These are phyloP conservation scores for Yamadazyma oceani DNA, from an alignment of 1,139 yeast species.

Conservation along the genomic window DNA sequence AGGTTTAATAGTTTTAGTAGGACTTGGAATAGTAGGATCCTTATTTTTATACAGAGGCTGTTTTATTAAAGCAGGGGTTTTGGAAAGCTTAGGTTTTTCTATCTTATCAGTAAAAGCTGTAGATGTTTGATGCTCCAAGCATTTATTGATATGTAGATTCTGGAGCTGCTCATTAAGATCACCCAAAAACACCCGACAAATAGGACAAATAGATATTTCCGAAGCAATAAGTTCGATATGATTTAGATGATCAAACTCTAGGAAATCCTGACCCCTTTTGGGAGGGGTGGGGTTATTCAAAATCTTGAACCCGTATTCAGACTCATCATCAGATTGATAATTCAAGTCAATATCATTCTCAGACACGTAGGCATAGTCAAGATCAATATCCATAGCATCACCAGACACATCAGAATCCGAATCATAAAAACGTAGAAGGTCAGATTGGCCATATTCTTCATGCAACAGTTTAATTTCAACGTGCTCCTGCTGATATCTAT, in stretches of 20 bases:
- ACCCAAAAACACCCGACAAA: slow-evolving; percentile 17
- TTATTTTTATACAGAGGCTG: slow-evolving; percentile 17
- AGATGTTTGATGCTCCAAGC: slow-evolving; percentile 8
- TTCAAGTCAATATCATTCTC: slow-evolving; percentile 16
- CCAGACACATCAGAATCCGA: slow-evolving; percentile 13
- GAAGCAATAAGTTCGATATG: slow-evolving; percentile 10
- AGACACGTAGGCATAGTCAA: slow-evolving; percentile 10
- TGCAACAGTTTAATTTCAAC: too few species aligned
- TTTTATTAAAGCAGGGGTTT: slow-evolving; percentile 10
- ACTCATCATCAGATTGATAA: slow-evolving; percentile 15
- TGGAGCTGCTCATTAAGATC: slow-evolving; percentile 8
- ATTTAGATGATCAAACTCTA: slow-evolving; percentile 10
- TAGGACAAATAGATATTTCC: slow-evolving; percentile 17
- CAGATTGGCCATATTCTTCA: too few species aligned
- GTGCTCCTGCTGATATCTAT: too few species aligned
- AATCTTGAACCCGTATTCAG: slow-evolving; percentile 13
- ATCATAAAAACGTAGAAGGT: slow-evolving; percentile 13
- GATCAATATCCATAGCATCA: slow-evolving; percentile 9
- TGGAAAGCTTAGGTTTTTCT: slow-evolving; percentile 5
- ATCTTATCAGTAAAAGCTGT: neutral
- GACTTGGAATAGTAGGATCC: slow-evolving; percentile 10
- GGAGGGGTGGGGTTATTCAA: slow-evolving; percentile 9
- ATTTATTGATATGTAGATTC: slow-evolving; percentile 13
- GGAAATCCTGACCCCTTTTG: slow-evolving; percentile 1
- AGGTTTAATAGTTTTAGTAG: slow-evolving; percentile 17